Evolutionary conservation across 2,329 filamentous ascomycete species (phyloP).

Genomic region (Cytospora piceicola): DNA sequence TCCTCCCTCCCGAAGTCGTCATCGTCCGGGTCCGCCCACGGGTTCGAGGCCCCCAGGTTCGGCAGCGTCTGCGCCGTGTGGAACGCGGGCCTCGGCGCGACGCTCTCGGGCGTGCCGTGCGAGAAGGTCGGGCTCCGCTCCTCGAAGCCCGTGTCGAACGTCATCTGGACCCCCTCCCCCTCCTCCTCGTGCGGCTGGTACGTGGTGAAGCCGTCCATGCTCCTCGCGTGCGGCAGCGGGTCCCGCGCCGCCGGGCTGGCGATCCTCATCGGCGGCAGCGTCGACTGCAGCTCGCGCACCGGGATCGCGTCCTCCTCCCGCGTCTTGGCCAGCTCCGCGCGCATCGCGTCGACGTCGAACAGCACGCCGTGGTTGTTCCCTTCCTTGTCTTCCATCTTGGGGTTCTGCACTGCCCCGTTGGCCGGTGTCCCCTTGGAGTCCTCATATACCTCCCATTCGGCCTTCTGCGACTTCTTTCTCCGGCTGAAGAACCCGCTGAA

Average conservation of each 20-base stretch:
- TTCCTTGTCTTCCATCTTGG: constrained; percentile 52
- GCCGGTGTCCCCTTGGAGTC: constrained; percentile 29
- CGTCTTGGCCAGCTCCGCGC: constrained; percentile 79
- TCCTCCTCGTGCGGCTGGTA: constrained; percentile 43
- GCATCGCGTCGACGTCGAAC: constrained; percentile 95
- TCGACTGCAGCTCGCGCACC: constrained; percentile 83
- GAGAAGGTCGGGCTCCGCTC: constrained; percentile 29
- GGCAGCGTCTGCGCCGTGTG: constrained; percentile 55
- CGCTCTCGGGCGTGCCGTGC: constrained; percentile 28
- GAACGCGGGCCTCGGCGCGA: constrained; percentile 46
- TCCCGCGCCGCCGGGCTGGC: constrained; percentile 40
- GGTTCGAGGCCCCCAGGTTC: constrained; percentile 57
- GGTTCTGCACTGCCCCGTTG: constrained; percentile 36
- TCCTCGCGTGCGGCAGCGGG: constrained; percentile 51
- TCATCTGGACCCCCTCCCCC: constrained; percentile 67
- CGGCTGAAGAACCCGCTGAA: constrained; percentile 77
- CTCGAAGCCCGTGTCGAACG: constrained; percentile 68
- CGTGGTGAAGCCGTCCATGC: constrained; percentile 43
- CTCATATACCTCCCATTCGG: constrained; percentile 33
- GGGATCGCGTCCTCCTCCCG: constrained; percentile 55
- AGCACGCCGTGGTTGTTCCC: constrained; percentile 68
- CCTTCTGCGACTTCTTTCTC: constrained; percentile 79
- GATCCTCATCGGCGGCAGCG: constrained; percentile 87
- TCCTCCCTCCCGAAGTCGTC: constrained; percentile 73
- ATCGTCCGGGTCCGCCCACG: constrained; percentile 70